phyloP scores from a whole-genome alignment of 768 basidiomycete genomes.

The Termitomyces sp. region DNA sequence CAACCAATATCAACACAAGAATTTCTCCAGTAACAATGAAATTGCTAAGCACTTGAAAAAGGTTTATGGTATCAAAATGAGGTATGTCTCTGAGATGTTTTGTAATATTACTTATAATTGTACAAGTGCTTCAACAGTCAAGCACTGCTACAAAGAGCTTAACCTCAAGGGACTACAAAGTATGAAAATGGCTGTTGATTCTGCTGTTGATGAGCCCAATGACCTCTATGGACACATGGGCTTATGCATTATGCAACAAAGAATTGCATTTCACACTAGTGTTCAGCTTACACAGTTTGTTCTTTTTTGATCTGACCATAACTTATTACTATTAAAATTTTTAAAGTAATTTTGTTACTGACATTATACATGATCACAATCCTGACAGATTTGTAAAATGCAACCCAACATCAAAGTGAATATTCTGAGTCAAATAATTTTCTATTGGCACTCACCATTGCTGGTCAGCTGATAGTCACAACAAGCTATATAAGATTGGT shows the following conservation, averaged over 20 bases:
- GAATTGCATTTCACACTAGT: background rate
- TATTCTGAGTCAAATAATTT: background rate
- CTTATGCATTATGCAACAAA: background rate
- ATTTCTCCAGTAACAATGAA: too few species aligned
- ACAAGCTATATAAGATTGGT: slow-evolving; percentile 33
- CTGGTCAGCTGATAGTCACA: slow-evolving; percentile 18
- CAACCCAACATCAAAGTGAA: too few species aligned
- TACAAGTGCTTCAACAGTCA: background rate
- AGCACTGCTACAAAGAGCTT: background rate
- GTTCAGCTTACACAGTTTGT: background rate
- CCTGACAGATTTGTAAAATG: background rate
- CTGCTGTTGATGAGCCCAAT: background rate
- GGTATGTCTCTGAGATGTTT: too few species aligned
- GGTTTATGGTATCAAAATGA: background rate
- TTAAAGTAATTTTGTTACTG: background rate
- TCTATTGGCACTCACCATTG: background rate
- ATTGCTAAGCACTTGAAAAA: background rate
- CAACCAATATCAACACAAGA: too few species aligned
- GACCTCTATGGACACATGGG: background rate
- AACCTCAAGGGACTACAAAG: background rate
- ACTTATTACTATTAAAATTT: too few species aligned
- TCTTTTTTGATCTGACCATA: background rate
- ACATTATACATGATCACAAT: background rate
- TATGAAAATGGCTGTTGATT: background rate
- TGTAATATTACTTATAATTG: background rate